Conservation (phyloP, 345 rosid species). For the Sisymbrium irio region DNA sequence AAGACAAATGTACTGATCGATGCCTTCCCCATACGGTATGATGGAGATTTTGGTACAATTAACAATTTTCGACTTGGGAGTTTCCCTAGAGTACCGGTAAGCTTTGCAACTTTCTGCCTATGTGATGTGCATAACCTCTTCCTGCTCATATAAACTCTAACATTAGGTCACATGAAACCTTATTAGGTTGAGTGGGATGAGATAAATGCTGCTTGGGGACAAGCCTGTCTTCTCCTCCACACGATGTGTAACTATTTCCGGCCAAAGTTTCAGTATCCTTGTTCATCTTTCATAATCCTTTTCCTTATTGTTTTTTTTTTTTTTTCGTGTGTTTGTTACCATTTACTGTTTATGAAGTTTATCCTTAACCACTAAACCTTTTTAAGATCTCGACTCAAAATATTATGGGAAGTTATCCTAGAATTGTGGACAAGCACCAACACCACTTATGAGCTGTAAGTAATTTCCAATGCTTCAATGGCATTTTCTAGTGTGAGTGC, state of each 20-base stretch:
- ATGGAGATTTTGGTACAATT: conserved; percentile 98
- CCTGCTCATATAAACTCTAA: not conserved
- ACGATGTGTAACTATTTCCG: conserved; percentile 92
- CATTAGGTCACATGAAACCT: conserved; percentile 14
- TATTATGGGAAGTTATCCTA: conserved; percentile 98
- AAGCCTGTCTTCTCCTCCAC: conserved; percentile 98
- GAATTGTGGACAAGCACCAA: conserved; percentile 66
- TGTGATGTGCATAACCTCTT: not conserved
- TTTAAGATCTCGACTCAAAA: conserved; percentile 74
- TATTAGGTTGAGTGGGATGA: conserved; percentile 98
- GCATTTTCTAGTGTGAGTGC: not conserved
- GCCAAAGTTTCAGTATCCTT: conserved; percentile 95
- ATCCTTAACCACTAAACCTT: conserved; percentile 43
- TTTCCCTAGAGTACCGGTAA: conserved; percentile 84
- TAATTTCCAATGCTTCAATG: not conserved
- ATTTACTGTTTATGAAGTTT: conserved; percentile 1
- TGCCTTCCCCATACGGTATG: conserved; percentile 91
- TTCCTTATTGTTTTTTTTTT: not conserved
- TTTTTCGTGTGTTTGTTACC: conserved; percentile 2
- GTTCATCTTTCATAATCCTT: not conserved
- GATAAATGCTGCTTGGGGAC: conserved; percentile 99
- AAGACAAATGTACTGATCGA: conserved; percentile 80
- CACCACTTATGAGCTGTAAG: conserved; percentile 42
- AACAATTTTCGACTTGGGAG: conserved; percentile 97
- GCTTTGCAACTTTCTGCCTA: not conserved